Evolutionary conservation across 192 early-diverging fungal species (phyloP), one percentile per base, ranked within the genome.

Genomic region (Gonapodya prolifera): DNA sequence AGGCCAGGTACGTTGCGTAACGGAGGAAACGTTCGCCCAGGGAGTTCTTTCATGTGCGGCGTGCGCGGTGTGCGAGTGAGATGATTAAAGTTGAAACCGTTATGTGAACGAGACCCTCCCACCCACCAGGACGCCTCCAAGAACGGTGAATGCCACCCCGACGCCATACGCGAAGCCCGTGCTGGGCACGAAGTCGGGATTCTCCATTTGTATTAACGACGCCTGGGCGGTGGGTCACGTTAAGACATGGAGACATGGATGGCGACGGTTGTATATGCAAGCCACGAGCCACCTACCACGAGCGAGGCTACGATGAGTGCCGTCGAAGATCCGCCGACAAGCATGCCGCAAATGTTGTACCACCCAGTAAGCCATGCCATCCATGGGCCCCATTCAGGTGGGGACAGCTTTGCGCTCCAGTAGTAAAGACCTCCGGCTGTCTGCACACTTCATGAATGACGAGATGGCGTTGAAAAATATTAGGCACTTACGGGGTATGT

Each of bases 401-500:
- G 45, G 23, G 45, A 61, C 23, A 61, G 23, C 45, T 61, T 61
- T 61, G 45, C 45, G 23, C 45, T 61, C 45, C 45, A 61, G 45
- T 61, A 73, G 71, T 73, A 73, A 73, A 73, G 71, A 73, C 71
- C 71, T 18, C 71, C 71, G 31, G 71, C 71, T 2, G 71, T 73
- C 71, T 18, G 71, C 8, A 73, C 71, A 73, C 31, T 77, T 80
- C 70, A 85, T 45, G 34, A 83, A 76, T 34, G 81, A 80, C 13
- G 74, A 61, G 23, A 61, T 23, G 23, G 23, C 45, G 45, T 31
- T 61, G 74, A 28, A 79, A 80, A 34, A n/a, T n/a, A n/a, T n/a
- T n/a, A n/a, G n/a, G 45, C 45, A 61, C 45, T 61, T 23, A 61
- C 45, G 23, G 86, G 85, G 70, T 82, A 87, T 34, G 86, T 85